Conservation (phyloP, 1,284 basidiomycete genomes). For the Pisolithus thermaeus region DNA sequence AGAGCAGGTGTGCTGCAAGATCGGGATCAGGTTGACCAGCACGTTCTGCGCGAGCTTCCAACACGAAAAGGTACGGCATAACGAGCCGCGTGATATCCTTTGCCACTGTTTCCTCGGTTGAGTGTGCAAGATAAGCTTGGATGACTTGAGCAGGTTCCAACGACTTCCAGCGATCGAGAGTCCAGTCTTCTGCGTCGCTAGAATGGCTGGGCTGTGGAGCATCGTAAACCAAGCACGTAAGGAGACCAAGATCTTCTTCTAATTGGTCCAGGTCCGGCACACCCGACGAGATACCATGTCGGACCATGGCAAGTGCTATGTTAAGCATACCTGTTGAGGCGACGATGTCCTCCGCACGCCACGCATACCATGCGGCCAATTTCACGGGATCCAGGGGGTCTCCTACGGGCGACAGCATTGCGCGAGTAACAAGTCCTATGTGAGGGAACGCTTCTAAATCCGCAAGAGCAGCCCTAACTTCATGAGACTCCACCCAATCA, state of each 20-base stretch:
- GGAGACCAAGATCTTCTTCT: conserved; percentile 84
- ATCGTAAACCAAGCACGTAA: conserved; percentile 84
- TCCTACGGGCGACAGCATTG: not conserved
- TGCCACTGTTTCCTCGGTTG: conserved; percentile 61
- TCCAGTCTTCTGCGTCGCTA: conserved; percentile 56
- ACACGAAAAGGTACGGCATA: conserved; percentile 85
- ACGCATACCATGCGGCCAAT: conserved; percentile 70
- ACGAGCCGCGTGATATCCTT: conserved; percentile 72
- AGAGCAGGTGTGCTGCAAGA: conserved; percentile 59
- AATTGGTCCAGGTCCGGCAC: conserved; percentile 76
- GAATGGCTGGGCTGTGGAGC: conserved; percentile 41
- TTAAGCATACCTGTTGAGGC: conserved; percentile 71
- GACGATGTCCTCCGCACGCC: conserved; percentile 59
- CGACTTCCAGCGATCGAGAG: conserved; percentile 63
- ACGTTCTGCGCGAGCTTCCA: conserved; percentile 82
- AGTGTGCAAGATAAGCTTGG: conserved; percentile 67
- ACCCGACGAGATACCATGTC: conserved; percentile 80
- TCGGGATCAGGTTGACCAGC: conserved; percentile 61
- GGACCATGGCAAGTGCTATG: conserved; percentile 70
- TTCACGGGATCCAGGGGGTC: conserved; percentile 28
- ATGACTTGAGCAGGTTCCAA: conserved; percentile 65
- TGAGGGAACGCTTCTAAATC: conserved; percentile 1
- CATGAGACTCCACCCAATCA: conserved; percentile 53
- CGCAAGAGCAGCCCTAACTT: conserved; percentile 27
- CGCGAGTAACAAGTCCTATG: not conserved